Percentiles rank a stretch among this genome's conserved stretches.
Conservation (phyloP, 1,139 yeast species). For the Geotrichum citri-aurantii region DNA sequence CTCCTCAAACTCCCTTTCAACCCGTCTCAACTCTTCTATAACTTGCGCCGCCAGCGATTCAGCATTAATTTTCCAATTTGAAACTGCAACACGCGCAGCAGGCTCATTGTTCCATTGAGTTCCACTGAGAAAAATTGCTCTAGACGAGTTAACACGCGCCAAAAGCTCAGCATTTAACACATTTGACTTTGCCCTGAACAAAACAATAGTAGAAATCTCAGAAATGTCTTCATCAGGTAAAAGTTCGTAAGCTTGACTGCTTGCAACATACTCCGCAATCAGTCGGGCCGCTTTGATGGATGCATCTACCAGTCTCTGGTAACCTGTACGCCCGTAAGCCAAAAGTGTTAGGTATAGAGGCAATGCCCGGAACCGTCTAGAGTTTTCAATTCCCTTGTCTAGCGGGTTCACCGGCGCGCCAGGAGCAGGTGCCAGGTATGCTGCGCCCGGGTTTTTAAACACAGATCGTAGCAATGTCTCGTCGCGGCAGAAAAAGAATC, state of each 20-base stretch:
- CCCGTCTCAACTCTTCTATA: constrained; percentile 18
- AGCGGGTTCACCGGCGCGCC: constrained; percentile 20
- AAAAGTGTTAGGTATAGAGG: constrained; percentile 26
- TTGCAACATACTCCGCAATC: constrained; percentile 22
- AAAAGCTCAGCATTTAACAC: constrained; percentile 17
- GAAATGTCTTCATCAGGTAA: constrained; percentile 19
- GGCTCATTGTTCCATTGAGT: constrained; percentile 24
- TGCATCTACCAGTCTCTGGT: constrained; percentile 22
- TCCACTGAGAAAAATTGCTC: constrained; percentile 24
- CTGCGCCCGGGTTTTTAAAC: constrained; percentile 29
- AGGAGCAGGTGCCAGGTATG: constrained; percentile 22
- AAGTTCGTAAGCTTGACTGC: constrained; percentile 20
- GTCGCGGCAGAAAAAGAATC: constrained; percentile 25
- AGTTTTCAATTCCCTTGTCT: constrained; percentile 29
- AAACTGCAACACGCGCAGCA: constrained; percentile 29
- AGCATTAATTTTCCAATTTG: constrained; percentile 25
- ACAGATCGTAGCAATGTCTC: constrained; percentile 19
- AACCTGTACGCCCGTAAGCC: constrained; percentile 27
- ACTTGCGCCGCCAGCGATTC: constrained; percentile 18
- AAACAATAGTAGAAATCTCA: constrained; percentile 24
- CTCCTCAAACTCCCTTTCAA: constrained; percentile 1
- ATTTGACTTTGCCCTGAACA: constrained; percentile 22
- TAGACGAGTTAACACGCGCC: constrained; percentile 20
- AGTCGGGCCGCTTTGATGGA: constrained; percentile 23
- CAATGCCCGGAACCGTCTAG: constrained; percentile 28